Conservation (phyloP, 2,329 filamentous ascomycete species). For the Exophiala viscosa region DNA sequence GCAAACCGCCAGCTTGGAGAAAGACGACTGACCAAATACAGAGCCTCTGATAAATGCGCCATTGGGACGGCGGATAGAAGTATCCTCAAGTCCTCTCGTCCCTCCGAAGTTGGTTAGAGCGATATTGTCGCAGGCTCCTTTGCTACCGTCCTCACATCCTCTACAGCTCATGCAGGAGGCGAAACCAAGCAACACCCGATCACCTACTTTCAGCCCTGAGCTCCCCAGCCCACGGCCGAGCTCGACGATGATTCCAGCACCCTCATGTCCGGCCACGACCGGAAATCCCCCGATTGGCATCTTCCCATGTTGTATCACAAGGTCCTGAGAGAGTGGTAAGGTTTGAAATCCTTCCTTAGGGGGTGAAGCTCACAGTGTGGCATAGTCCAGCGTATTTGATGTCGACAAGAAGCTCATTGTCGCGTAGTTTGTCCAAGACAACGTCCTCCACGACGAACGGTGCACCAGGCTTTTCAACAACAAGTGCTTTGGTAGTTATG, state of each 20-base stretch:
- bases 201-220: slow-evolving; percentile 70
- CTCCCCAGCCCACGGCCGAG: slow-evolving; percentile 49
- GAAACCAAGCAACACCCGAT: slow-evolving; percentile 66
- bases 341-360: background rate
- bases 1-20: slow-evolving; percentile 33
- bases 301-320: slow-evolving; percentile 27
- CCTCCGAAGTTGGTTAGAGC: slow-evolving; percentile 5
- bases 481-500: slow-evolving; percentile 56
- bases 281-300: slow-evolving; percentile 55
- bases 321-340: slow-evolving; percentile 23
- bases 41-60: background rate
- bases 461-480: slow-evolving; percentile 74
- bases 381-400: slow-evolving; percentile 86
- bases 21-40: slow-evolving; percentile 38
- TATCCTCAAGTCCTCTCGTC: slow-evolving; percentile 2
- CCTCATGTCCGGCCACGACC: slow-evolving; percentile 54
- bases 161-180: slow-evolving; percentile 1
- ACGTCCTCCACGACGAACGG: slow-evolving; percentile 57
- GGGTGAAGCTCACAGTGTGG: slow-evolving; percentile 60
- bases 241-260: slow-evolving; percentile 50
- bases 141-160: background rate
- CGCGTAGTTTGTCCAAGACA: slow-evolving; percentile 65
- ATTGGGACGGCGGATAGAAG: background rate
- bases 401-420: slow-evolving; percentile 86
- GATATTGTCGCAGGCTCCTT: slow-evolving; percentile 5